Evolutionary conservation across 495 filamentous ascomycete genomes (phyloP).

Genomic region (Cenococcum geophilum): DNA sequence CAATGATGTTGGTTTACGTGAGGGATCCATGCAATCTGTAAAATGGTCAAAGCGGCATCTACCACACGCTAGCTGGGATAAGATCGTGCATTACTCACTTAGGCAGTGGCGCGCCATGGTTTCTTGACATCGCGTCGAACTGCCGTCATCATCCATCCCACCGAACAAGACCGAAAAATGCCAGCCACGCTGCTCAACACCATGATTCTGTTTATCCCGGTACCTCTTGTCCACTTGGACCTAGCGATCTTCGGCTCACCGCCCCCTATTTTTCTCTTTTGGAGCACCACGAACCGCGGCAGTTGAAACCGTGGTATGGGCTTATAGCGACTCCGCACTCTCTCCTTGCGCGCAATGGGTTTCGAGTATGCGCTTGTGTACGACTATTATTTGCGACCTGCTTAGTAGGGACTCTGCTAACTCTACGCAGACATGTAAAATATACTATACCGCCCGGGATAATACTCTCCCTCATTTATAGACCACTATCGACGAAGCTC

Average conservation of each 20-base stretch:
- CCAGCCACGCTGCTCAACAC: too few species aligned
- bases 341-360: constrained; percentile 47
- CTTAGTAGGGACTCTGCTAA: neutral
- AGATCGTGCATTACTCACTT: too few species aligned
- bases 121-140: too few species aligned
- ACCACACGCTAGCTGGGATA: too few species aligned
- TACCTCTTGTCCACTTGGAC: neutral
- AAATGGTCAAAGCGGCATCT: neutral
- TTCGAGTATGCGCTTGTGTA: constrained; percentile 63
- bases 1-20: neutral
- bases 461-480: constrained; percentile 50
- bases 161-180: too few species aligned
- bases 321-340: neutral
- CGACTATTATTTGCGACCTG: constrained; percentile 25
- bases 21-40: neutral
- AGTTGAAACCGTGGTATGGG: neutral
- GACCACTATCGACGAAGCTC: constrained; percentile 51
- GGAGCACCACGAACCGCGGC: neutral
- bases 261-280: neutral
- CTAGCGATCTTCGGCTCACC: neutral
- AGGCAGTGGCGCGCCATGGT: too few species aligned
- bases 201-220: too few species aligned
- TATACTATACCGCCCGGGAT: constrained; percentile 60
- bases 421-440: constrained; percentile 50
- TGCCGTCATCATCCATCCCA: too few species aligned